Base-by-base conservation (phyloP, 2,329 filamentous ascomycete genomes). In the Xylaria sp. region DNA sequence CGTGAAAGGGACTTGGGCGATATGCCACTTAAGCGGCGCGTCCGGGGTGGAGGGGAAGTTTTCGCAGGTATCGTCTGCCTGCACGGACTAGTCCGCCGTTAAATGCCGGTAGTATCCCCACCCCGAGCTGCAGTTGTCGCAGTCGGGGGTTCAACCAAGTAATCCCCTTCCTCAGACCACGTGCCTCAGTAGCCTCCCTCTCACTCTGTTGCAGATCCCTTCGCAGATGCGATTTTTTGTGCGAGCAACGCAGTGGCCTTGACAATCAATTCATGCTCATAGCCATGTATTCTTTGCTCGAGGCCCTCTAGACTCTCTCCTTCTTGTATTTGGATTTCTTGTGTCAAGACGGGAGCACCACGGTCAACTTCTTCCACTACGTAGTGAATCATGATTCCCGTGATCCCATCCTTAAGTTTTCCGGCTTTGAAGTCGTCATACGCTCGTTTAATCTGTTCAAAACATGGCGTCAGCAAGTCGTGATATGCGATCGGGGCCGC, bases 381-480 rank as follows among this genome's bases (percentile, higher is more conserved):
- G 75, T 90, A 85, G 74, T 92, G 89, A 4, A 66, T 85, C 90
- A 92, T 92, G 17, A 91, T 85, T 0, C 90, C 91, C 46, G 86
- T 93, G 25, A 29, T 83, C 60, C 83, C 82, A 65, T 90, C 81
- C 70, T 86, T 82, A 2, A 88, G 84, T 63, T 82, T 83, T 27
- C 77, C 76, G 4, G 69, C 71, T 69, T 84, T 72, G 72, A 86
- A 91, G 59, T 87, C 88, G 56, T 83, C 80, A 76, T 86, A 88
- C 23, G 89, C 89, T 52, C 89, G 81, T 68, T 87, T 82, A 68
- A 92, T 92, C n/a, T 61, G 15, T 33, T 15, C 11, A 53, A 40
- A 46, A 13, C 25, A 53, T 31, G 38, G 11, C 15, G 53, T 63
- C 25, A 63, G 61, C 35, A 31, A 27, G n/a, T 40, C 29, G 35